phyloP scores from a whole-genome alignment of 2,329 filamentous ascomycete genomes.

The Trichoderma sp. region DNA sequence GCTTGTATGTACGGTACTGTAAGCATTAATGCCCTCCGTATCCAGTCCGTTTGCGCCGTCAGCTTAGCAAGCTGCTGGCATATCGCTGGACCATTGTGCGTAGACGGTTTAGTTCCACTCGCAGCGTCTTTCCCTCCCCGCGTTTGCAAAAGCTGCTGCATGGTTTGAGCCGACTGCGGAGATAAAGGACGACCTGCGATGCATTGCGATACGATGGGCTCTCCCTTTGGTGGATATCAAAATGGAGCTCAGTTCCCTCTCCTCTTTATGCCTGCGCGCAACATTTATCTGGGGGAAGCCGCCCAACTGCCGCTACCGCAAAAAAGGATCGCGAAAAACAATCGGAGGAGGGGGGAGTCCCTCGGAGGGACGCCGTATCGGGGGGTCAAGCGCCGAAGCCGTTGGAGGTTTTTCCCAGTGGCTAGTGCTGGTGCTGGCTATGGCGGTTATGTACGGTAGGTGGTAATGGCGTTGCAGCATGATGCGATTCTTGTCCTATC shows the following conservation, averaged over 20 bases:
- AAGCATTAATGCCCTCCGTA: not conserved
- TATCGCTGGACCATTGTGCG: not conserved
- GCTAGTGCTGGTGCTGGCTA: not conserved
- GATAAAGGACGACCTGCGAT: not conserved
- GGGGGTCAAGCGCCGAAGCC: not conserved
- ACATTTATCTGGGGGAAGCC: not conserved
- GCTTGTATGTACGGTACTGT: not conserved
- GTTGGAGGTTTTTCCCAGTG: not conserved
- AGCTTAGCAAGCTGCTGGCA: not conserved
- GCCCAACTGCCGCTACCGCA: slow-evolving; percentile 2
- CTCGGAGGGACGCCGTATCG: not conserved
- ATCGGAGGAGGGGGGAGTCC: not conserved
- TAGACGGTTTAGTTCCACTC: not conserved
- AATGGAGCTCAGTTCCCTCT: not conserved
- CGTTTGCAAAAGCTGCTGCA: not conserved
- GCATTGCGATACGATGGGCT: not conserved
- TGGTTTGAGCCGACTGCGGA: slow-evolving; percentile 7
- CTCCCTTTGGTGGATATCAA: not conserved
- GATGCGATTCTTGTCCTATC: not conserved
- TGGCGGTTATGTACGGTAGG: not conserved
- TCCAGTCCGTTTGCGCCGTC: not conserved
- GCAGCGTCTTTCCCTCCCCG: not conserved
- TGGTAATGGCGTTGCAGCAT: not conserved
- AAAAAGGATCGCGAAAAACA: not conserved
- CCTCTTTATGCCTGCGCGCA: not conserved